A percentile compares a stretch with the other conserved stretches of the same genome.
phyloP scores from a whole-genome alignment of 78 protist genomes.

The Dictyostelium purpureum region DNA sequence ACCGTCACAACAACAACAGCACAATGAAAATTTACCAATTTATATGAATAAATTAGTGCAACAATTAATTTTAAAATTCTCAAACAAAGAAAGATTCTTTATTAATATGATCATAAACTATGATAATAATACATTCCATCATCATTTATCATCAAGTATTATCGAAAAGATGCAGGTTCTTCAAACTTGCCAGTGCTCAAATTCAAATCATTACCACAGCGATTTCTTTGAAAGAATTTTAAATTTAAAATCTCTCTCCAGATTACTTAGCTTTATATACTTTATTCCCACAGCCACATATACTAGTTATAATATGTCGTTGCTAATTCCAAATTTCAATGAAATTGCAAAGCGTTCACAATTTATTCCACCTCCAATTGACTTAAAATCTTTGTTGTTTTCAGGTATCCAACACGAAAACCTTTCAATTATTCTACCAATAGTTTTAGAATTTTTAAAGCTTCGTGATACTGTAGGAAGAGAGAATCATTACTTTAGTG shows the following conservation, averaged over 20 bases:
- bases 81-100: conserved; percentile 29
- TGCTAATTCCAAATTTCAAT: conserved; percentile 1
- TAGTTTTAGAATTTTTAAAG: conserved; percentile 18
- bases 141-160: conserved; percentile 22
- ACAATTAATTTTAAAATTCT: not conserved
- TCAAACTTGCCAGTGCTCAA: conserved; percentile 56
- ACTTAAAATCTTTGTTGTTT: not conserved
- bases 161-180: conserved; percentile 12
- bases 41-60: not conserved
- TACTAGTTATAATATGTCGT: not conserved
- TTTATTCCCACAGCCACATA: conserved; percentile 17
- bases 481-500: conserved; percentile 32
- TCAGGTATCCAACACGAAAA: conserved; percentile 1
- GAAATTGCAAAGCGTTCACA: not conserved
- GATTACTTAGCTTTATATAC: conserved; percentile 1
- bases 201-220: conserved; percentile 26
- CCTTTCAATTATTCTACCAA: conserved; percentile 6
- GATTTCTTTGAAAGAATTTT: conserved; percentile 20
- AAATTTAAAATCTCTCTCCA: not conserved
- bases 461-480: conserved; percentile 16
- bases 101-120: conserved; percentile 6
- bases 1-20: not conserved
- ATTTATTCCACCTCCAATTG: conserved; percentile 31
- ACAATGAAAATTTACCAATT: not conserved
- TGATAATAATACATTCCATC: conserved; percentile 25